These are phyloP conservation scores for Allium sativum DNA, from an alignment of 106 monocot species.

Conservation along the genomic window DNA sequence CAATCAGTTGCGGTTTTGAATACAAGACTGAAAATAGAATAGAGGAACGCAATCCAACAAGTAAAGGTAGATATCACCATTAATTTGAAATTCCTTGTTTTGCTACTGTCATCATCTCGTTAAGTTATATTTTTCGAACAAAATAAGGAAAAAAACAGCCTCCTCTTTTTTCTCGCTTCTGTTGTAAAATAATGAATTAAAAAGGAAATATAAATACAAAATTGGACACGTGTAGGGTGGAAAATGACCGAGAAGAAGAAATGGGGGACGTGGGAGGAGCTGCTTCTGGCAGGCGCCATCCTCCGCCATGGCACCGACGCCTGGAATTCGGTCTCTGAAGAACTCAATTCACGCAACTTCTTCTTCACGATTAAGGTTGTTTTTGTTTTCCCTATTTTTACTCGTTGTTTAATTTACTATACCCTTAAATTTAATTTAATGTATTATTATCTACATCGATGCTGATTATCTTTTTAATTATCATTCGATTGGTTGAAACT, in stretches of 20 bases:
- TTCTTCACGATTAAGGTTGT: conserved; percentile 39
- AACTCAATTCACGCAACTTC: conserved; percentile 13
- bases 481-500: no score
- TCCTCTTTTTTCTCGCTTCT: no score
- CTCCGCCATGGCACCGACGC: conserved; percentile 38
- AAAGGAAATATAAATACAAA: neutral
- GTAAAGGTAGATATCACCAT: no score
- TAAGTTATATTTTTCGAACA: neutral
- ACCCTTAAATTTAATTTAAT: neutral
- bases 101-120: neutral
- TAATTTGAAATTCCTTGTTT: neutral
- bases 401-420: neutral
- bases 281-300: conserved; percentile 33
- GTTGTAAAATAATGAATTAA: neutral
- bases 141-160: neutral
- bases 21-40: no score
- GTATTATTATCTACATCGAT: no score
- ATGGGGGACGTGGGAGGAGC: conserved; percentile 53
- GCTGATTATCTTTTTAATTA: no score
- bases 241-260: neutral
- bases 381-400: neutral
- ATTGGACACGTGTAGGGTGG: neutral
- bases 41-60: no score
- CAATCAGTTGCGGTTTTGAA: no score
- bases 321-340: conserved; percentile 26